phyloP scores from a whole-genome alignment of 768 basidiomycete species.

The Polyporus arcularius region DNA sequence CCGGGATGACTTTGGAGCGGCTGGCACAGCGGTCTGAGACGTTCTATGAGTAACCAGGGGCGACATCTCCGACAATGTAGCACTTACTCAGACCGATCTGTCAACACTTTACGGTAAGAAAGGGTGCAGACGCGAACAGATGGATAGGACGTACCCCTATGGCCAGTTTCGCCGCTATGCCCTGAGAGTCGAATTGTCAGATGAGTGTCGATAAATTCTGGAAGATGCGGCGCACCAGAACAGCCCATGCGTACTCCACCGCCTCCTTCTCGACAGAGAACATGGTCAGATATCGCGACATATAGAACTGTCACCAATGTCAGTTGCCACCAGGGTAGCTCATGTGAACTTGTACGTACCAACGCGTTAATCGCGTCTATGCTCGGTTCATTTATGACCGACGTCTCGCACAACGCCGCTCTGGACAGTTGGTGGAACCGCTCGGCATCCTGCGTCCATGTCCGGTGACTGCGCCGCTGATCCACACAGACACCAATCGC shows the following conservation, averaged over 20 bases:
- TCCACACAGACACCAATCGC: slow-evolving; percentile 74
- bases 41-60: slow-evolving; percentile 5
- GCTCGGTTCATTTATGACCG: slow-evolving; percentile 74
- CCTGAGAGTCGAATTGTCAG: slow-evolving; percentile 16
- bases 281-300: slow-evolving; percentile 74
- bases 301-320: slow-evolving; percentile 51
- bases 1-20: slow-evolving; percentile 64
- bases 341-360: slow-evolving; percentile 36
- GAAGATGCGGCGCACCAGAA: slow-evolving; percentile 46
- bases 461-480: slow-evolving; percentile 25
- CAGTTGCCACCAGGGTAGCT: neutral
- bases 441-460: slow-evolving; percentile 43
- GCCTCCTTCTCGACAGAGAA: slow-evolving; percentile 76
- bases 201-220: neutral
- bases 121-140: neutral
- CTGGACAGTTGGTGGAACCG: slow-evolving; percentile 60
- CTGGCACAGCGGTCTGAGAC: slow-evolving; percentile 65
- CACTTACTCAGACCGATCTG: slow-evolving; percentile 67
- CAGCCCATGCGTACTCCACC: slow-evolving; percentile 72
- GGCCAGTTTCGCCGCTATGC: slow-evolving; percentile 70
- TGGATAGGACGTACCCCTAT: slow-evolving; percentile 41
- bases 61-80: slow-evolving; percentile 18
- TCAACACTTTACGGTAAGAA: slow-evolving; percentile 23
- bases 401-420: slow-evolving; percentile 68
- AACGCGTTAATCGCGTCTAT: slow-evolving; percentile 71